Evolutionary conservation across 345 rosid genomes (phyloP), one percentile per base, ranked within the genome.

Genomic region (Salix arbutifolia): DNA sequence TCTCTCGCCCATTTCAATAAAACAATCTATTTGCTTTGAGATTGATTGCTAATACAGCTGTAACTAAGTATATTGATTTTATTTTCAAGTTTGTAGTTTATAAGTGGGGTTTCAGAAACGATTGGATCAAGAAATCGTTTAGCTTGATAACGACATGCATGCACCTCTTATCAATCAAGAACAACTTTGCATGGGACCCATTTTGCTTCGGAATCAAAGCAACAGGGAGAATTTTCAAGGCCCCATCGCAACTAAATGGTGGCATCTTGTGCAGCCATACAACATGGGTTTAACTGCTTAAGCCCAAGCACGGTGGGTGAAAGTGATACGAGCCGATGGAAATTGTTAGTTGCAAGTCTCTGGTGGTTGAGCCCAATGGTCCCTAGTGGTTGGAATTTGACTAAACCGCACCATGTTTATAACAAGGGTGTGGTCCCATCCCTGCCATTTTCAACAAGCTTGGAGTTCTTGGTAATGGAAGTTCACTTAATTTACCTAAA

Each of bases 401-500:
- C 77, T 44, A 67, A 68, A 31, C 16, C 33, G 23, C 19, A 70
- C 69, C 67, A 16, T 62, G 33, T 68, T 30, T 16, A n/a, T 8
- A 69, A 64, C 75, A 64, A 61, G 80, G 71, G 23, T 62, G 68
- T 68, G 83, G 77, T 65, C 74, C 71, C 64, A 28, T 60, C 52
- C 35, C 0, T 30, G 62, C 37, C 6, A 35, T 35, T 13, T 9
- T 11, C 46, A 40, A 40, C 13, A 40, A 40, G 46, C 3, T 40
- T 13, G 9, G 13, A 40, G 3, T 40, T 40, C 13, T 40, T 8
- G 18, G 17, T 42, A 11, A 11, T 42, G 46, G 46, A 11, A 42
- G 46, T 10, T 42, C 11, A 42, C 46, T 40, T 40, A 40, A 11
- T 40, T 40, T 11, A 42, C 46, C 46, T 2, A 3, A 9, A 10